Conservation (phyloP, 768 basidiomycete species). For the Pisolithus albus region DNA sequence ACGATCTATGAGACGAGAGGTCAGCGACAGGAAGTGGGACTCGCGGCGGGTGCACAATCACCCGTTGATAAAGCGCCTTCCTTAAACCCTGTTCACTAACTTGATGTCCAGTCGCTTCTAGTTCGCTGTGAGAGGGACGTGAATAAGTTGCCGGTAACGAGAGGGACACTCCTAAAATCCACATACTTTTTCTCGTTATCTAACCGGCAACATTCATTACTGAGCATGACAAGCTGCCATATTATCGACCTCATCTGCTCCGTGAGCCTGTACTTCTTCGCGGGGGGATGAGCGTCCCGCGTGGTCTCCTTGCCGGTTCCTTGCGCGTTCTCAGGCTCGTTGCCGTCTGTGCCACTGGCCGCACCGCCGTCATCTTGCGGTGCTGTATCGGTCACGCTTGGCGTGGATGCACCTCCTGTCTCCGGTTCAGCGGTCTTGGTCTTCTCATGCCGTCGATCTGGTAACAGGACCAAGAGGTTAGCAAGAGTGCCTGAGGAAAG, state of each 20-base stretch:
- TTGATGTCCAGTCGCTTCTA: slow-evolving; percentile 64
- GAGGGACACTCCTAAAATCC: neutral
- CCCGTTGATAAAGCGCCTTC: slow-evolving; percentile 77
- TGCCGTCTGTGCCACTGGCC: slow-evolving; percentile 21
- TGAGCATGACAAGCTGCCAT: slow-evolving; percentile 75
- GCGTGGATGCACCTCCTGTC: slow-evolving; percentile 27
- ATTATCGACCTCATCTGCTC: slow-evolving; percentile 74
- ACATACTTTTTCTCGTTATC: slow-evolving; percentile 59
- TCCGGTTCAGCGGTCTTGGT: slow-evolving; percentile 28
- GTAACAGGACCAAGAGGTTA: neutral
- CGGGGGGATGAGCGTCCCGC: slow-evolving; percentile 52
- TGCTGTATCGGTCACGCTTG: slow-evolving; percentile 13
- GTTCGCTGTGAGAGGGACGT: slow-evolving; percentile 30
- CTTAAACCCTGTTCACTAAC: slow-evolving; percentile 78
- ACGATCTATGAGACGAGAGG: slow-evolving; percentile 47
- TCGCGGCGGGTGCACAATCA: slow-evolving; percentile 18
- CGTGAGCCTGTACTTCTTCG: slow-evolving; percentile 71
- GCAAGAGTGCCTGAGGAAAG: neutral
- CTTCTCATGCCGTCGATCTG: slow-evolving; percentile 57
- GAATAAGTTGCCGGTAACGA: neutral
- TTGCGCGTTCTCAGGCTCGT: slow-evolving; percentile 10
- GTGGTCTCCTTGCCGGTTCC: slow-evolving; percentile 23
- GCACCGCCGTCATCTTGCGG: slow-evolving; percentile 27
- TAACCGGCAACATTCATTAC: slow-evolving; percentile 72
- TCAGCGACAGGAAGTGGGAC: neutral